Conservation (phyloP, 2,329 filamentous ascomycete species). For the Pseudogymnoascus sp. region DNA sequence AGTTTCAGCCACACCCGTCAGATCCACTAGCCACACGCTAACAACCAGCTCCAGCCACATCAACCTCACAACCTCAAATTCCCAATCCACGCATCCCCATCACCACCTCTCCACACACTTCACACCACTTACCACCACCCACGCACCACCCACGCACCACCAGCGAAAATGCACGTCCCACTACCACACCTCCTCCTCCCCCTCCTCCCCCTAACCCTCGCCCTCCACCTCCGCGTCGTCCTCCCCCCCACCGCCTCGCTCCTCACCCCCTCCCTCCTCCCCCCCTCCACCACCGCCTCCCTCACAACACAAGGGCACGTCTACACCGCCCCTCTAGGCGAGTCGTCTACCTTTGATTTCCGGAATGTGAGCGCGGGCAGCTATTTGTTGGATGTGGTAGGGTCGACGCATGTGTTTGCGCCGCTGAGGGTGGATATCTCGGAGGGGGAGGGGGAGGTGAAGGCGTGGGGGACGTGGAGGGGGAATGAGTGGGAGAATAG, state of each 20-base stretch:
- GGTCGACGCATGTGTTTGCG: conserved; percentile 64
- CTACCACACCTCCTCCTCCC: conserved; percentile 27
- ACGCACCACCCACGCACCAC: conserved; percentile 12
- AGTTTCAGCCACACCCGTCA: not conserved
- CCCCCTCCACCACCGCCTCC: conserved; percentile 53
- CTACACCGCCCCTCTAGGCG: conserved; percentile 54
- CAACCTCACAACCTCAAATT: conserved; percentile 1
- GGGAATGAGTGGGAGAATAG: conserved; percentile 87
- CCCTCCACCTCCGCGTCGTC: conserved; percentile 24
- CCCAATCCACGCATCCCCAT: conserved; percentile 10
- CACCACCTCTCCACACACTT: conserved; percentile 9
- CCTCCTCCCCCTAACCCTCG: conserved; percentile 29
- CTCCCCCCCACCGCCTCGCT: conserved; percentile 21
- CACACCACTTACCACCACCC: conserved; percentile 10
- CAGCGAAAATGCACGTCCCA: conserved; percentile 30
- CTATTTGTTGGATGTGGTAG: conserved; percentile 77
- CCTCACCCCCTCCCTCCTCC: conserved; percentile 34
- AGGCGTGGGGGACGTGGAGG: conserved; percentile 75
- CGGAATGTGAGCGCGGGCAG: conserved; percentile 59
- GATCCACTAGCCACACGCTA: not conserved
- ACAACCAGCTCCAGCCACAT: conserved; percentile 1
- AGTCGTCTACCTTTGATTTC: conserved; percentile 67
- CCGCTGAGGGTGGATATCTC: conserved; percentile 71
- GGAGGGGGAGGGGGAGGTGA: conserved; percentile 31
- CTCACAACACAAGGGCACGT: conserved; percentile 47